Evolutionary conservation across 148 eudicot species (phyloP).

Genomic region (Cornus controversa): DNA sequence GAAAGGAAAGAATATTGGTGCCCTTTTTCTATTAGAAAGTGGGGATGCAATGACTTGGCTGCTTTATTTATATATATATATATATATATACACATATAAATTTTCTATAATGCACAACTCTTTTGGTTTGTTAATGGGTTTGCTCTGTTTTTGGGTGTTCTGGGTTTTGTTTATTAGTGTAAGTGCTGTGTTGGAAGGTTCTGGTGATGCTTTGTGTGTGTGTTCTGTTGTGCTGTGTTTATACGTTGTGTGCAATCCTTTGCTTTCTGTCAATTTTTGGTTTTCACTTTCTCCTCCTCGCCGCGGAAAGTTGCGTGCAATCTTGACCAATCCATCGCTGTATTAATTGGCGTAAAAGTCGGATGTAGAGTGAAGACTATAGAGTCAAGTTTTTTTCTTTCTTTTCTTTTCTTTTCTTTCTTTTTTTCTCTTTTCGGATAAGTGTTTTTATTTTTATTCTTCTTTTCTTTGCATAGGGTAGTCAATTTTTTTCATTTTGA

Average conservation of each 20-base stretch:
- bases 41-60: not conserved
- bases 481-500: too few relatives aligned
- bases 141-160: not conserved
- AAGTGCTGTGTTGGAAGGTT: not conserved
- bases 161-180: not conserved
- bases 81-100: too few relatives aligned
- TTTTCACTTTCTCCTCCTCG: too few relatives aligned
- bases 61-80: not conserved
- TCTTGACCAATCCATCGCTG: not conserved
- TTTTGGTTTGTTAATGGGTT: not conserved
- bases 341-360: not conserved
- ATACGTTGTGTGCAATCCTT: not conserved
- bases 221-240: not conserved
- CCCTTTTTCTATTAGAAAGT: constrained; percentile 2
- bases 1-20: constrained; percentile 28
- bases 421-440: too few relatives aligned
- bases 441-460: too few relatives aligned
- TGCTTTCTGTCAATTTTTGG: too few relatives aligned
- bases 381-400: not conserved
- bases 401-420: too few relatives aligned
- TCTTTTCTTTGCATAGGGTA: too few relatives aligned
- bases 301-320: not conserved
- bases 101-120: too few relatives aligned
- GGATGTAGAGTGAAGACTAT: not conserved
- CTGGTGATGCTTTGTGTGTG: not conserved